Percentiles rank a stretch among this genome's conserved stretches.
phyloP scores from a whole-genome alignment of 176 grass and related monocot genomes.

The Eleusine coracana region DNA sequence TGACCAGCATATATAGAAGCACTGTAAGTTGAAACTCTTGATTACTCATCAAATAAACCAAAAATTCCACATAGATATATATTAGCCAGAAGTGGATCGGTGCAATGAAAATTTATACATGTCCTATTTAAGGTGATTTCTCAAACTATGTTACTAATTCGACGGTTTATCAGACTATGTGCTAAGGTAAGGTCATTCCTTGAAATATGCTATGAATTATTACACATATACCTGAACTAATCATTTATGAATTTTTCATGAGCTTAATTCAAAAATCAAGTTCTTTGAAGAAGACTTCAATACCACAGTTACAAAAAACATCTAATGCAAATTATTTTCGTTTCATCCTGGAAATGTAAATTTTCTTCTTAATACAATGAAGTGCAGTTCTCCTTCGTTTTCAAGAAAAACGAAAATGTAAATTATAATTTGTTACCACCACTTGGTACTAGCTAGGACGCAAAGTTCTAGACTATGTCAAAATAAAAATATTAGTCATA shows the following conservation, averaged over 20 bases:
- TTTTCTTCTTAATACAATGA: not conserved
- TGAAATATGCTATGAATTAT: not conserved
- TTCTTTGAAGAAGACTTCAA: slow-evolving; percentile 5
- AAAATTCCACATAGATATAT: slow-evolving; percentile 8
- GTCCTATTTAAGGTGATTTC: not conserved
- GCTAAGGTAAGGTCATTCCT: not conserved
- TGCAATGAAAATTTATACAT: slow-evolving; percentile 16
- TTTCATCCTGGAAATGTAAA: slow-evolving; percentile 18
- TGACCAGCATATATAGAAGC: slow-evolving; percentile 16
- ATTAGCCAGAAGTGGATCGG: not conserved
- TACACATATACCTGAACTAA: not conserved
- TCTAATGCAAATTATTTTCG: slow-evolving; percentile 13
- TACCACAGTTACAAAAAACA: not conserved
- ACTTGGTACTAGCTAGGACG: not conserved
- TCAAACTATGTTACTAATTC: not conserved
- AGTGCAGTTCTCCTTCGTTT: too few relatives aligned
- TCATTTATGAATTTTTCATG: not conserved
- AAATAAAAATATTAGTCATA: slow-evolving; percentile 27
- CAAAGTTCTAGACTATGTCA: not conserved
- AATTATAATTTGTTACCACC: slow-evolving; percentile 1
- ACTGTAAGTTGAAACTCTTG: slow-evolving; percentile 13
- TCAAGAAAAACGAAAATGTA: not conserved
- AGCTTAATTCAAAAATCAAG: slow-evolving; percentile 10
- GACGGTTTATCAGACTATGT: not conserved
- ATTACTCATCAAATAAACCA: not conserved